phyloP scores from a whole-genome alignment of 495 filamentous ascomycete species.

The Lichenothelia convexa region DNA sequence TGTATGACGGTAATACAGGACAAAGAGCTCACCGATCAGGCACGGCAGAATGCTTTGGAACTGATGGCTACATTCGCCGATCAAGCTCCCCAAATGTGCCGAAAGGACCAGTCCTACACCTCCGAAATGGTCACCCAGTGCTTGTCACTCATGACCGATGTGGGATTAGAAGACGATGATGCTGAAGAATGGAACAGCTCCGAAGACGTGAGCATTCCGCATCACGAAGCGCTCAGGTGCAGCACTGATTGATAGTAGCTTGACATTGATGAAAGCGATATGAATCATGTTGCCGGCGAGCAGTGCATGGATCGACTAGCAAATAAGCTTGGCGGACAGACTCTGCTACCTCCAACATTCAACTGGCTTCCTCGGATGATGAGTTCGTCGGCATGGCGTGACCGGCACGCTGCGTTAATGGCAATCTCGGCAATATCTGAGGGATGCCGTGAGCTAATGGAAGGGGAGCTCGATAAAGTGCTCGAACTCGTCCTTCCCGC shows the following conservation, averaged over 20 bases:
- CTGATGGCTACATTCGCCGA: conserved; percentile 98
- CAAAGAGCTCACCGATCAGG: conserved; percentile 77
- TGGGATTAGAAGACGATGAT: conserved; percentile 88
- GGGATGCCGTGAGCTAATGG: conserved; percentile 90
- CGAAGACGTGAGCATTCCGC: conserved; percentile 53
- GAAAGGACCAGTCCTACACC: conserved; percentile 77
- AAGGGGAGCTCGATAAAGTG: conserved; percentile 82
- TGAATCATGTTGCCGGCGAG: conserved; percentile 95
- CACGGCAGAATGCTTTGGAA: conserved; percentile 87
- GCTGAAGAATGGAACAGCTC: conserved; percentile 82
- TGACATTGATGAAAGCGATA: conserved; percentile 88
- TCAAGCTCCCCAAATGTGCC: conserved; percentile 80
- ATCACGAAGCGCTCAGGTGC: conserved; percentile 6
- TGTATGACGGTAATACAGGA: conserved; percentile 85
- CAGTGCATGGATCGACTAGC: conserved; percentile 97
- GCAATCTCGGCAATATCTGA: conserved; percentile 98
- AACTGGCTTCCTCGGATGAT: conserved; percentile 96
- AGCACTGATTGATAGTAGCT: conserved; percentile 31
- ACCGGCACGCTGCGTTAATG: conserved; percentile 95
- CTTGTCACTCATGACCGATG: conserved; percentile 97
- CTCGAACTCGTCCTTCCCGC: conserved; percentile 84
- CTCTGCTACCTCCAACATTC: conserved; percentile 84
- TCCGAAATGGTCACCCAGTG: conserved; percentile 97
- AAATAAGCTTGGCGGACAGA: conserved; percentile 83
- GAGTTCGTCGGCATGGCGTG: conserved; percentile 83